Base-by-base conservation (phyloP, 2,329 filamentous ascomycete species). In the Mollisiaceae sp. region DNA sequence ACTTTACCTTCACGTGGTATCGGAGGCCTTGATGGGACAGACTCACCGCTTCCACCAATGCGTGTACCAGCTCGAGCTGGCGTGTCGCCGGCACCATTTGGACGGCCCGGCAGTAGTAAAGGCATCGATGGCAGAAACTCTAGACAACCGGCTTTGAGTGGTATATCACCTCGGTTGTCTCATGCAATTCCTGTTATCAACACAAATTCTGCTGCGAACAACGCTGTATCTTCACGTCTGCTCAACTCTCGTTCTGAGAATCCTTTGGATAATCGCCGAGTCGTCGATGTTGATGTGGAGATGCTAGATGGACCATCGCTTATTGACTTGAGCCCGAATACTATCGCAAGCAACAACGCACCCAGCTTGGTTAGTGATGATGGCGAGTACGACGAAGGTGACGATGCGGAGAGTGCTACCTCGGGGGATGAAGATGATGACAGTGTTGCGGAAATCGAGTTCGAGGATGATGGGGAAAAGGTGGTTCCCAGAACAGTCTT, bases 341-440 rank as follows among this genome's bases (percentile, higher is more conserved):
- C 89, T 0, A 79, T 89, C 54, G 83, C 89, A 59, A 91, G 89
- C 76, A 92, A 92, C 77, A 91, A 91, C 70, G 90, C 91, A 9
- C 91, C 91, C 24, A 93, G 90, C 72, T 83, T 94, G 58, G 90
- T 93, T 74, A 92, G 90, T 78, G 91, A 94, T 77, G 90, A 93
- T 74, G 89, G 90, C 71, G 91, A 93, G 75, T 92, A 91, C 73
- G 90, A 91, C 70, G 89, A 90, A 63, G 91, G 89, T 1, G 86
- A 87, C 65, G 80, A 80, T 62, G 85, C 83, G 63, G 85, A 87
- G 58, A 82, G 79, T 54, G 69, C 80, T 1, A 77, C 76, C 57
- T 81, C 81, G 5, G 82, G 79, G 2, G 77, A 78, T n/a, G 78
- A 78, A 18, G 88, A 88, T 32, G 81, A 86, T n/a, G 86, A 86